phyloP scores from a whole-genome alignment of 805 yeast species.

The Phaffomyces thermotolerans region DNA sequence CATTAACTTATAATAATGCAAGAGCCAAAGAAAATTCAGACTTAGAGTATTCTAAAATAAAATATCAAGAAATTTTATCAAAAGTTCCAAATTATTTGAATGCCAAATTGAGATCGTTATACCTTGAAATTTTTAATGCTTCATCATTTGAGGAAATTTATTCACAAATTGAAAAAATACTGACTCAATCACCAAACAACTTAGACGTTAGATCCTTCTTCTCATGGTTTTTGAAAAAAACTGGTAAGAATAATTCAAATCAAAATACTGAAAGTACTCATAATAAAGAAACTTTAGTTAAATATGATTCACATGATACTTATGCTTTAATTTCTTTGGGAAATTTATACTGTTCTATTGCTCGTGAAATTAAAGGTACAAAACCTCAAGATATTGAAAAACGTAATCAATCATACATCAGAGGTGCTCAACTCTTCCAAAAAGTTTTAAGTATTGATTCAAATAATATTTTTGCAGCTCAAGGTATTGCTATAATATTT shows the following conservation, averaged over 20 bases:
- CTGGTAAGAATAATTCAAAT: constrained; percentile 33
- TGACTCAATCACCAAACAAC: constrained; percentile 49
- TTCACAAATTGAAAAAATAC: constrained; percentile 45
- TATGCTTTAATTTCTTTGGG: constrained; percentile 89
- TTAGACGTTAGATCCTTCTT: constrained; percentile 84
- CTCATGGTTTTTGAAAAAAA: constrained; percentile 76
- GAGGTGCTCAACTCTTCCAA: constrained; percentile 89
- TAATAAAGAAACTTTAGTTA: constrained; percentile 77
- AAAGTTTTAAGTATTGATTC: constrained; percentile 84
- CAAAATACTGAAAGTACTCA: constrained; percentile 65
- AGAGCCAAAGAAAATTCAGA: constrained; percentile 54
- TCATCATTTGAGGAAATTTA: constrained; percentile 35
- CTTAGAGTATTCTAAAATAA: constrained; percentile 17
- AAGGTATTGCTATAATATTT: constrained; percentile 89
- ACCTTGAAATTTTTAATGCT: constrained; percentile 46
- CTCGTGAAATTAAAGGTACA: constrained; percentile 58
- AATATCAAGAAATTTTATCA: constrained; percentile 50
- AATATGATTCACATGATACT: constrained; percentile 78
- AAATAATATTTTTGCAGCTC: constrained; percentile 90
- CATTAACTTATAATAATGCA: constrained; percentile 68
- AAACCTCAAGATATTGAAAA: constrained; percentile 46
- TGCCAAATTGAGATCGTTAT: constrained; percentile 67
- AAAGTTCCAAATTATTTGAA: constrained; percentile 64
- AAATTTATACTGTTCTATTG: constrained; percentile 75
- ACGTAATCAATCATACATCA: constrained; percentile 64